Base-by-base conservation (phyloP, 495 filamentous ascomycete species). In the Aspergillus steynii region DNA sequence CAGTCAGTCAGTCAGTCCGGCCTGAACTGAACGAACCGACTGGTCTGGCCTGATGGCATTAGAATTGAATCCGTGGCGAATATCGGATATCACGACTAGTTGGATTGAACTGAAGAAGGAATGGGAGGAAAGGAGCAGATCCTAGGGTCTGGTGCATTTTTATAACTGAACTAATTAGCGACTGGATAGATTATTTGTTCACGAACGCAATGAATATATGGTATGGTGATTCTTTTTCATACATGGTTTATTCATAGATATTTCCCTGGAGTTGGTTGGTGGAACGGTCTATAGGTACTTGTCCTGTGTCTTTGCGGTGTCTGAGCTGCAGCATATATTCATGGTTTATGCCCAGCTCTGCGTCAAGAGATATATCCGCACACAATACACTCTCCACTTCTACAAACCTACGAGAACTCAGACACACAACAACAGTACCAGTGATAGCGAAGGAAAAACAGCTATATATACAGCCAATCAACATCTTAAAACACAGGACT, bases 161-260 rank as follows among this genome's bases (percentile, higher is more conserved):
- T 37, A 50, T 46, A 46, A 55, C 64, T 61, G 60, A 55, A 62
- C 59, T 62, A 55, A 65, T 65, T 66, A 67, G 63, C 59, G 66
- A 69, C 63, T 69, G 66, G 66, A 69, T 69, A 69, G 66, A 69
- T 62, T 64, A 26, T 49, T 61, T 63, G 61, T 7, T 59, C 47
- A 63, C 58, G 61, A 65, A 65, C 59, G 61, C 53, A 61, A 65
- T 61, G 56, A 62, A 46, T 51, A 42, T 63, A 42, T 42, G 37
- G 37, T 42, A 42, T 42, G 37, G 37, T 42, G 37, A 15, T 12
- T 42, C 12, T 42, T 32, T 12, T 42, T 37, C 20, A 20, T 20
- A 20, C 20, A 20, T 20, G 20, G 20, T 20, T 20, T 20, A 20
- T 20, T 20, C 20, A 20, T 20, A 20, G 20, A 20, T 20, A 20